Percentiles rank a stretch among this genome's conserved stretches.
Conservation (phyloP, 768 basidiomycete species). For the Gyrodon lividus region DNA sequence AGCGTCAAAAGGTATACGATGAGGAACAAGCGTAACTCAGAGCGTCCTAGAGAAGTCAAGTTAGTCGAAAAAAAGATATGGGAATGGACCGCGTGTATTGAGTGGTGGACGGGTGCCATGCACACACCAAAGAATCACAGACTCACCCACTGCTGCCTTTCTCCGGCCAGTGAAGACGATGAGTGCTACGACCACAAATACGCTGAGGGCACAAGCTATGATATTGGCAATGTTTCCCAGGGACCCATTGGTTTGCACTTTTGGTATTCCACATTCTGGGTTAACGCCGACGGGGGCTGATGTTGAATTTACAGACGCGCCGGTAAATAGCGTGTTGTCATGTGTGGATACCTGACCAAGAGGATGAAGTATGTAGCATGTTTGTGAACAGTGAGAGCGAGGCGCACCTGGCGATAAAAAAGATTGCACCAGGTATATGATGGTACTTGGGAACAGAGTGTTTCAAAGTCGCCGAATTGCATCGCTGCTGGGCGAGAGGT, state of each 20-base stretch:
- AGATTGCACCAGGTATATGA: conserved; percentile 94
- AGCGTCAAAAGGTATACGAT: conserved; percentile 67
- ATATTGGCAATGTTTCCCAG: conserved; percentile 88
- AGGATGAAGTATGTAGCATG: conserved; percentile 20
- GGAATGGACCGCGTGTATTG: neutral
- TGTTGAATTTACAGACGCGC: conserved; percentile 41
- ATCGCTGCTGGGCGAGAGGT: conserved; percentile 27
- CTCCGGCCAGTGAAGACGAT: conserved; percentile 59
- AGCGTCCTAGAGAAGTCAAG: conserved; percentile 45
- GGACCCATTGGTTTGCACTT: conserved; percentile 53
- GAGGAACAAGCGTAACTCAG: conserved; percentile 70
- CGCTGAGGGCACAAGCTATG: conserved; percentile 71
- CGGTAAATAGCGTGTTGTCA: conserved; percentile 35
- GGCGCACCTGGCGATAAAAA: conserved; percentile 80
- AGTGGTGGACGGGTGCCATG: neutral
- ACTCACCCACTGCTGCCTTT: conserved; percentile 85
- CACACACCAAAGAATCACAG: neutral
- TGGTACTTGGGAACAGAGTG: conserved; percentile 65
- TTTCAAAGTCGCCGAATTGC: conserved; percentile 74
- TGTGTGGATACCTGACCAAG: conserved; percentile 40
- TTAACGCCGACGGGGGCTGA: conserved; percentile 82
- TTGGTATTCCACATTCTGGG: conserved; percentile 73
- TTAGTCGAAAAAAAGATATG: neutral
- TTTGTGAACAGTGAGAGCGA: conserved; percentile 9
- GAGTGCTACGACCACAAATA: conserved; percentile 58